Conservation (phyloP, 768 basidiomycete genomes). For the Boletales sp. region DNA sequence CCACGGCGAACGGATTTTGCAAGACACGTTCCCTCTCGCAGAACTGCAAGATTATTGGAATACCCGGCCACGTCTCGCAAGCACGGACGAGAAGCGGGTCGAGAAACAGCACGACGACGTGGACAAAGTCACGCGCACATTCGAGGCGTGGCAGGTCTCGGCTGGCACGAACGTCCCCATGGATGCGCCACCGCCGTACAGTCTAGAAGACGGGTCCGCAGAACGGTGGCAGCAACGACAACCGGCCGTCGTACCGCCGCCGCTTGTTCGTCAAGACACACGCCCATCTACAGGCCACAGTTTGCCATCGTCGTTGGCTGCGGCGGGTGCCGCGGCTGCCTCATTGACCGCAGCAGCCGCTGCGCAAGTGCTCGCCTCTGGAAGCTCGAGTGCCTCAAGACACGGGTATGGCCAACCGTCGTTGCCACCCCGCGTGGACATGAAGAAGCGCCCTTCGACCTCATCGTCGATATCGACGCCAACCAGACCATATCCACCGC, state of each 20-base stretch:
- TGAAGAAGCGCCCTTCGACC: background rate
- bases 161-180: constrained; percentile 23
- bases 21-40: constrained; percentile 63
- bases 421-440: constrained; percentile 10
- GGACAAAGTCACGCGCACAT: constrained; percentile 24
- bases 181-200: constrained; percentile 66
- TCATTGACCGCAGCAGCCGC: background rate
- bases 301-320: background rate
- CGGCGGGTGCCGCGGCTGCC: background rate
- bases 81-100: constrained; percentile 17
- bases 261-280: background rate
- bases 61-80: constrained; percentile 51
- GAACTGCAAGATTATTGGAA: constrained; percentile 77
- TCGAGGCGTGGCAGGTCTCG: constrained; percentile 43
- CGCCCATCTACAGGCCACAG: constrained; percentile 9
- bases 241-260: too few relatives aligned
- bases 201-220: too few relatives aligned
- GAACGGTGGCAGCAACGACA: too few relatives aligned
- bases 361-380: background rate
- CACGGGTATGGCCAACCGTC: background rate
- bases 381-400: background rate
- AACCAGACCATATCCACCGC: constrained; percentile 6
- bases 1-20: constrained; percentile 58
- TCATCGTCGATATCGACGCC: background rate
- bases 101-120: constrained; percentile 21